Evolutionary conservation across 148 eudicot species (phyloP), one percentile per base, ranked within the genome.

Genomic region (Camellia granthamiana): DNA sequence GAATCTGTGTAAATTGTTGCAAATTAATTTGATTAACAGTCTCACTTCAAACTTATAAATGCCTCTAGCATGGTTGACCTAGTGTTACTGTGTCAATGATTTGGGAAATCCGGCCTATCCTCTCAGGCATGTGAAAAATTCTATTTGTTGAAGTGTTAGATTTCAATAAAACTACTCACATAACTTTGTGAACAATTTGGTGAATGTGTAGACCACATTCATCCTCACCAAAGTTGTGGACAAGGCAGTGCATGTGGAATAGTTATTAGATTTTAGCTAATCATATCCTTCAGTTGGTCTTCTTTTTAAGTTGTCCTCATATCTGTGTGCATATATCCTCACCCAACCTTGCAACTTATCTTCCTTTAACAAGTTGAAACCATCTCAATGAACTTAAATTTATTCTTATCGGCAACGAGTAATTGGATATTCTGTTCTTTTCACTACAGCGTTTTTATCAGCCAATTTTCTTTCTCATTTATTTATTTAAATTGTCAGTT

Each of bases 331-430:
- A 12, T 60, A 23, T 49, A 19, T 44, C 44, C 43, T 63, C 19
- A 12, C 55, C 46, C 6, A 21, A 64, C n/a, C 9, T 54, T 64
- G 61, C 23, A 65, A 51, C 54, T 51, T 54, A 7, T 77, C 7
- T 77, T 63, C 54, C 41, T 76, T 76, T 62, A 44, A 21, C 58
- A 54, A 7, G 49, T 52, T 51, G 73, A 47, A 52, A 77, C 72
- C 46, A 46, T 64, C 44, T 30, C 8, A 65, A 23, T 66, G 38
- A 51, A 77, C 54, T 49, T 23, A n/a, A 47, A 47, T 47, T 19
- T 1, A 1, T 47, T 55, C 3, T 8, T 11, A 5, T 51, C 6
- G 18, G 9, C 55, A 69, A 55, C 38, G 7, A 12, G 43, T 46
- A 69, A 62, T n/a, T 19, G 0, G 1, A 30, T 6, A 3, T 47